Conservation (phyloP, 2,329 filamentous ascomycete species). For the Fusarium acutatum region DNA sequence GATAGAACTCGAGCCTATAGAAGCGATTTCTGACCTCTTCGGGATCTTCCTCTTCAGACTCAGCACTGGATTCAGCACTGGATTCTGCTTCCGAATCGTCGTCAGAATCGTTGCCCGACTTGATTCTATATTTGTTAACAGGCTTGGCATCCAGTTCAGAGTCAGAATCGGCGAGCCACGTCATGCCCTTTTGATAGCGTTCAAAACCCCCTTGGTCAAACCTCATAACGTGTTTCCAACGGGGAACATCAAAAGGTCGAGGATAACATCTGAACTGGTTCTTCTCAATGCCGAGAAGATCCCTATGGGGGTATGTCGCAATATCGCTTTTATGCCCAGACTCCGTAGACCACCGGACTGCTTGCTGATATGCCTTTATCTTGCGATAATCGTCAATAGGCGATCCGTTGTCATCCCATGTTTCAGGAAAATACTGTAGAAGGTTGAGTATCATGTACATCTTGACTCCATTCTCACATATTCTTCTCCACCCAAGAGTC, state of each 20-base stretch:
- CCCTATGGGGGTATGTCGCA: background rate
- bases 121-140: no score
- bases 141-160: no score
- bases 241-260: accelerated
- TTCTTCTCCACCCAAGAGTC: background rate
- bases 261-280: background rate
- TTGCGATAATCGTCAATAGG: background rate
- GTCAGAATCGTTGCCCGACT: background rate
- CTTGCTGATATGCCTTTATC: background rate
- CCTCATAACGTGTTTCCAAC: background rate
- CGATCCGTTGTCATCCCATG: background rate
- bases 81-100: background rate
- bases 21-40: background rate
- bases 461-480: background rate
- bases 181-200: no score
- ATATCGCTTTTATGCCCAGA: background rate
- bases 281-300: background rate
- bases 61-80: background rate
- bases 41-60: background rate
- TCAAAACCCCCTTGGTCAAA: no score
- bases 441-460: slow-evolving; percentile 7
- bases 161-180: no score
- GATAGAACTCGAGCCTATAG: background rate
- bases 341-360: background rate
- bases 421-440: background rate